Evolutionary conservation across 164 flowering plant species (phyloP).

Genomic region (Magnolia sinica): DNA sequence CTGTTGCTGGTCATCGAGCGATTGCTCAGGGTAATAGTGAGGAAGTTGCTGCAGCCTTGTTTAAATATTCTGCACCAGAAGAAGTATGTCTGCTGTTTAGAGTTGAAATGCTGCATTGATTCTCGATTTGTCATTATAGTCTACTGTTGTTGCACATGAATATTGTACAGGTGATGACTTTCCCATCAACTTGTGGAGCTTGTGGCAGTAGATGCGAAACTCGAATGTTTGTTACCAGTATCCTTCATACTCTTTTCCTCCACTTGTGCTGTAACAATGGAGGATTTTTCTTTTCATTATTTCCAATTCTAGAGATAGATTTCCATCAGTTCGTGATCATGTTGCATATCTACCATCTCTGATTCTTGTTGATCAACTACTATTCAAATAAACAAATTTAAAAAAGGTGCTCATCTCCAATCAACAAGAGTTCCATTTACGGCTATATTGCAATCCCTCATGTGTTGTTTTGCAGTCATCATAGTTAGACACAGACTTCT

Average conservation of each 20-base stretch:
- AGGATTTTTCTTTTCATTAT: background rate
- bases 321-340: background rate
- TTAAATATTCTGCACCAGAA: conserved; percentile 90
- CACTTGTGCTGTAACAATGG: background rate
- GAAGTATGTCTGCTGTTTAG: conserved; percentile 48
- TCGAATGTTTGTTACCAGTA: conserved; percentile 89
- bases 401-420: background rate
- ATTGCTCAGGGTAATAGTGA: conserved; percentile 81
- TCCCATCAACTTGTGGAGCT: conserved; percentile 94
- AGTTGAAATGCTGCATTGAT: background rate
- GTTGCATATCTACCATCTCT: background rate
- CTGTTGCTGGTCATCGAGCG: conserved; percentile 66
- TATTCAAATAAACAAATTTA: background rate
- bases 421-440: too few species aligned
- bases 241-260: conserved; percentile 36
- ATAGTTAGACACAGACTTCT: too few species aligned
- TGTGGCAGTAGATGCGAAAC: conserved; percentile 76
- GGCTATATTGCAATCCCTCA: too few species aligned
- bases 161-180: conserved; percentile 77
- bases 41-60: conserved; percentile 71
- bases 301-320: background rate
- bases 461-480: too few species aligned
- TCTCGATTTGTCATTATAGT: background rate
- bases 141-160: background rate
- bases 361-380: background rate